These are phyloP conservation scores for Bonia amplexicaulis DNA, from an alignment of 176 grass and related monocot species.

Conservation along the genomic window DNA sequence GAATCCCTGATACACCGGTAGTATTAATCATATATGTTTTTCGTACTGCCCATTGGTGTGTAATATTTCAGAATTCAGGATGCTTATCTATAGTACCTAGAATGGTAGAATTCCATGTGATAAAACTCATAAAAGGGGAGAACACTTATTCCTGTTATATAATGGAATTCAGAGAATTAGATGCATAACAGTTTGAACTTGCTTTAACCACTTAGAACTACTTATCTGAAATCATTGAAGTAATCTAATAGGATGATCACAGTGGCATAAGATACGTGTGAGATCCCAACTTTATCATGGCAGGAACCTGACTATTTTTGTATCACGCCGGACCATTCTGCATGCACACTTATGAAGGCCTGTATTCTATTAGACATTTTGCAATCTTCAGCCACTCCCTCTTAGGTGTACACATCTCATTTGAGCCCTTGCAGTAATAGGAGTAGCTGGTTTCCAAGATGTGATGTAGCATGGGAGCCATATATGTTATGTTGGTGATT, in stretches of 20 bases:
- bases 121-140: neutral
- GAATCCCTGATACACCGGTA: neutral
- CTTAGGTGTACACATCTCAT: neutral
- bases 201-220: neutral
- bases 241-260: neutral
- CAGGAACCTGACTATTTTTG: neutral
- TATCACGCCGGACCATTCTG: neutral
- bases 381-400: neutral
- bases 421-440: neutral
- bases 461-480: neutral
- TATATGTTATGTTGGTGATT: constrained; percentile 13
- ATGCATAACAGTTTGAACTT: neutral
- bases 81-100: neutral
- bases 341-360: neutral
- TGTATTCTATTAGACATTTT: constrained; percentile 4
- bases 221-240: constrained; percentile 1
- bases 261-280: neutral
- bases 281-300: neutral
- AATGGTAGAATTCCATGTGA: constrained; percentile 19
- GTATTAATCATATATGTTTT: neutral
- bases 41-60: neutral
- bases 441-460: neutral
- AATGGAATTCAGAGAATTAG: neutral
- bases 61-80: constrained; percentile 7
- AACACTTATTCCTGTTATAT: neutral